Base-by-base conservation (phyloP, 208 protist genomes). In the Leishmania tropica region DNA sequence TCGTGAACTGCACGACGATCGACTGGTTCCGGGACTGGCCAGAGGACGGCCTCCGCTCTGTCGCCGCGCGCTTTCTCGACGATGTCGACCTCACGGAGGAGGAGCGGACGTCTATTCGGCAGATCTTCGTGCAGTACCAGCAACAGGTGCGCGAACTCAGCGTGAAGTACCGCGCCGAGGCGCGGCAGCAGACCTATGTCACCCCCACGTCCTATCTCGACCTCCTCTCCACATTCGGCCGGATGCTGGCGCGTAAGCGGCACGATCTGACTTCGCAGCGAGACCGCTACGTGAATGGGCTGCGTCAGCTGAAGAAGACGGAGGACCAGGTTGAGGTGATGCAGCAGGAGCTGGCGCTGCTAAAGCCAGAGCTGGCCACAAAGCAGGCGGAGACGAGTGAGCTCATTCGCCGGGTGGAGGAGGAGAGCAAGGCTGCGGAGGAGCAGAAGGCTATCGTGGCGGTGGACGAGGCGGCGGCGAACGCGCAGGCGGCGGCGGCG, bases 1-100 rank as follows among this genome's bases (percentile, higher is more conserved):
- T 99, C 24, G 98, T 99, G 76, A 99, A 99, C 87, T 99, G 99
- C 89, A 99, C 97, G 31, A 99, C 99, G 11, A 99, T 99, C 83
- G 99, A 99, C 92, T 99, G 99, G 99, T 99, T 99, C 91, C 85
- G 93, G 21, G 90, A 97, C 84, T 99, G 99, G 99, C 98, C 98
- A 6, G 88, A 96, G 75, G 94, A 99, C 48, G 99, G 99, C 42
- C 92, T 99, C 40, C 88, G 88, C 76, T 93, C 87, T 56, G 97
- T 99, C 45, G 97, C 98, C 2, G 84, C 87, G 21, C 91, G 94
- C 73, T 98, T 98, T 83, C 89, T 99, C 73, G 87, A 82, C 28
- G 88, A 94, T 13, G 90, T 97, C 58, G 93, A 98, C 28, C 86
- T 98, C 37, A 91, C 89, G 15, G 94, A 95, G 35, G 81, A 73